These are phyloP conservation scores for Prototheca wickerhamii DNA, from an alignment of 163 green algal genomes.

Conservation along the genomic window DNA sequence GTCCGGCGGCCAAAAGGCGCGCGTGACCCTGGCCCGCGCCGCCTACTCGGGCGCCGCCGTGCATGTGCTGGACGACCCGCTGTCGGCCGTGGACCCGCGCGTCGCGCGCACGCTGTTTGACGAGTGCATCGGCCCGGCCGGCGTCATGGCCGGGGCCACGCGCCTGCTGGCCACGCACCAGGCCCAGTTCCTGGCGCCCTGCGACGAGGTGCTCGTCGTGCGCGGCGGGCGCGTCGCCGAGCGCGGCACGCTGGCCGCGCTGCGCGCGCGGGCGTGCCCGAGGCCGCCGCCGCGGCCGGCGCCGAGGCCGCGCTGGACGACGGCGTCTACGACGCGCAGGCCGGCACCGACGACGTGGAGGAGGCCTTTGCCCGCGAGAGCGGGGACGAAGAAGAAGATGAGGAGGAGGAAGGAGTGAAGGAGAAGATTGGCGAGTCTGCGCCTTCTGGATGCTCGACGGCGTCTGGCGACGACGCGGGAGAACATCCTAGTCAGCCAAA, in stretches of 20 bases:
- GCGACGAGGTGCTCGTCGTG: conserved; percentile 47
- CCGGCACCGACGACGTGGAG: neutral
- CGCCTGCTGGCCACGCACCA: conserved; percentile 46
- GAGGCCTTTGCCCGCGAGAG: neutral
- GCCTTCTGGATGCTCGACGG: too few species aligned
- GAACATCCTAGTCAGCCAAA: too few species aligned
- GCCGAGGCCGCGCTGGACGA: neutral
- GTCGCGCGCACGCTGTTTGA: conserved; percentile 33
- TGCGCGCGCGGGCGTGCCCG: conserved; percentile 13
- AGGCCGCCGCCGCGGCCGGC: conserved; percentile 6
- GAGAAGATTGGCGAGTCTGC: neutral
- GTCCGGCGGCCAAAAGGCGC: conserved; percentile 58
- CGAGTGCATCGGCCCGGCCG: conserved; percentile 15
- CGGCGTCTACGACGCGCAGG: neutral
- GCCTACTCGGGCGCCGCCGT: conserved; percentile 51
- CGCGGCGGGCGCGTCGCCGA: conserved; percentile 16
- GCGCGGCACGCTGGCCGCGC: conserved; percentile 17
- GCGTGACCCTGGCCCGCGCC: conserved; percentile 59
- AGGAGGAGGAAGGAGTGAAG: neutral
- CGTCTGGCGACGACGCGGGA: too few species aligned
- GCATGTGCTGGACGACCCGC: conserved; percentile 66
- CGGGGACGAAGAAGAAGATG: neutral
- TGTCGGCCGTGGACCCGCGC: conserved; percentile 57
- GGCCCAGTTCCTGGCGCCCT: conserved; percentile 29
- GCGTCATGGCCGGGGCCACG: conserved; percentile 23